Evolutionary conservation across 768 basidiomycete species (phyloP), one percentile per base, ranked within the genome.

Genomic region (Leccinum rimulosum): DNA sequence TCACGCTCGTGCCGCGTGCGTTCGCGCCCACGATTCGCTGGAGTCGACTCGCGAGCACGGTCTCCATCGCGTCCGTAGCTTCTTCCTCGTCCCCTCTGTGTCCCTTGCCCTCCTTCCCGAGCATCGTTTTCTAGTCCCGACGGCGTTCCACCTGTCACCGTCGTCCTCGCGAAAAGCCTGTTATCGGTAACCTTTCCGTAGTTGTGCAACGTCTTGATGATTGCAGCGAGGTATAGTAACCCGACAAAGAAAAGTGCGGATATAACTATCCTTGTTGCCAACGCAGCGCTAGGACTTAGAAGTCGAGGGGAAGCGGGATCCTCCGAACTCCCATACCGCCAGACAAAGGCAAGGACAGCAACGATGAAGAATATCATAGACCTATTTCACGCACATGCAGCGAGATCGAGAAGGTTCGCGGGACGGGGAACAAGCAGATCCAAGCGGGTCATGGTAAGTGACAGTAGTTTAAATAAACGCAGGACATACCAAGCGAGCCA

Each of bases 351-450:
- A 33, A 88, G 75, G 63, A 91, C 86, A 12, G 85, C 76, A 3
- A 78, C 66, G 60, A 86, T 70, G 70, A 89, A 89, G 54, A 84
- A 76, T 5, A 88, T 75, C 80, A 91, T 85, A 0, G 89, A 84
- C 84, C 84, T 85, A 19, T 58, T 12, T 58, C 11, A 19, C 2
- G n/a, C 38, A 38, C 14, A 19, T 3, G 8, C 2, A 52, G 4
- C 25, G 35, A 19, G 30, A 31, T 45, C 3, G 11, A 25, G 38
- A 27, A 10, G 9, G 15, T 38, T n/a, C 50, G n/a, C 6, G 25
- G 4, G n/a, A 53, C 11, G 10, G 27, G 12, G 11, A 35, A 36
- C 28, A 31, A 50, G 17, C 19, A 11, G 14, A 49, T 22, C 35
- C n/a, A 45, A 25, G 12, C 0, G 35, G 12, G 31, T 27, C 38